These are phyloP conservation scores for Schizothecium vesticola DNA, from an alignment of 495 filamentous ascomycete species.

Conservation along the genomic window DNA sequence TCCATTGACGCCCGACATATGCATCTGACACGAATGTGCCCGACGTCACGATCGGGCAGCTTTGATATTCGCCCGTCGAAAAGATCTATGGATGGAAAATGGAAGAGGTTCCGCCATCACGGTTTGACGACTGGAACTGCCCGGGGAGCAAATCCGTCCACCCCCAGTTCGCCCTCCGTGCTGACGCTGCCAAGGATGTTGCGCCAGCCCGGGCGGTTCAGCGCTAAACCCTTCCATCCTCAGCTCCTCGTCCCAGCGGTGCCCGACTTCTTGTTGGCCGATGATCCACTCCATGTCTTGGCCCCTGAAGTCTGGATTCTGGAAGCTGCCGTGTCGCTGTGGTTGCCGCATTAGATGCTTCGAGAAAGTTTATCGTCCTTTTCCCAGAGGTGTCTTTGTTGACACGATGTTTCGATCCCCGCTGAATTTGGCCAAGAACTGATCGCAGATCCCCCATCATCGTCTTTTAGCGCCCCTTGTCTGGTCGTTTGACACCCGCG, in stretches of 20 bases:
- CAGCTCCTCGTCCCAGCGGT: background rate
- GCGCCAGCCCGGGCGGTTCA: background rate
- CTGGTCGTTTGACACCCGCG: background rate
- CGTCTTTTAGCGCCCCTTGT: conserved; percentile 1
- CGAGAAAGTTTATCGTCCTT: background rate
- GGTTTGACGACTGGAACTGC: background rate
- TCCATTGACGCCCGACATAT: background rate
- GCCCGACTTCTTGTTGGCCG: background rate
- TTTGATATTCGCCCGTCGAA: background rate
- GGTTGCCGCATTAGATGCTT: background rate
- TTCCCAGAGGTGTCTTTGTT: background rate
- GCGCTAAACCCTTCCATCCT: background rate
- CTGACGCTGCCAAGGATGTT: background rate
- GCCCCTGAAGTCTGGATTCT: background rate
- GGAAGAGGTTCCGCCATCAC: background rate
- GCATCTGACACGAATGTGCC: background rate
- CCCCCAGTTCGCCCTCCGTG: background rate
- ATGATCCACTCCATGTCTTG: background rate
- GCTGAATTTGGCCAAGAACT: background rate
- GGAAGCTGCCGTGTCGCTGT: background rate
- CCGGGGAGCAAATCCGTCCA: background rate
- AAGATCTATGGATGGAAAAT: background rate
- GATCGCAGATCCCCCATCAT: background rate
- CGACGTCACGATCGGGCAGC: background rate
- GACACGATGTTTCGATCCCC: background rate